Percentiles rank a stretch among this genome's conserved stretches.
phyloP scores from a whole-genome alignment of 163 green algal species.

The Scenedesmus sp. region DNA sequence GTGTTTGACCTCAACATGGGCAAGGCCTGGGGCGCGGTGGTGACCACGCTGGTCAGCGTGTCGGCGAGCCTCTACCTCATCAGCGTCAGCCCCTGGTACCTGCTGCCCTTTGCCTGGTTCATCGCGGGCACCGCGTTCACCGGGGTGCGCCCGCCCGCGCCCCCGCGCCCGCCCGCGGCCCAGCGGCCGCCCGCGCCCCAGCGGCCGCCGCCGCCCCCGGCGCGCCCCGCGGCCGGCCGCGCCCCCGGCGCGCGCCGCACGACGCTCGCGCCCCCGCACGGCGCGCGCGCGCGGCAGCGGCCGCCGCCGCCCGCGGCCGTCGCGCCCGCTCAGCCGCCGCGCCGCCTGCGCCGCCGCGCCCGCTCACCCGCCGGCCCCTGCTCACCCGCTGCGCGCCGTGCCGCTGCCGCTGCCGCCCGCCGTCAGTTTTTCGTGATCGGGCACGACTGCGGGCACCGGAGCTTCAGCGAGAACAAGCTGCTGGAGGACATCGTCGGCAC shows the following conservation, averaged over 20 bases:
- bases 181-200: no score
- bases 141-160: slow-evolving; percentile 81
- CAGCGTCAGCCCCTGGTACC: slow-evolving; percentile 84
- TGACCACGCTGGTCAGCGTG: slow-evolving; percentile 76
- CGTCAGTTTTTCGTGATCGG: slow-evolving; percentile 94
- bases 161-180: no score
- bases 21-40: slow-evolving; percentile 85
- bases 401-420: neutral
- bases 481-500: slow-evolving; percentile 98
- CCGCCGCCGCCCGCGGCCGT: no score
- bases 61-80: slow-evolving; percentile 82
- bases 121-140: slow-evolving; percentile 92
- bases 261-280: no score
- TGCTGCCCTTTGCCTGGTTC: slow-evolving; percentile 92
- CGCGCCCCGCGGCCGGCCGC: no score
- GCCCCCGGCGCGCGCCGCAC: no score
- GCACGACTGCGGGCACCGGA: slow-evolving; percentile 95
- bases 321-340: neutral
- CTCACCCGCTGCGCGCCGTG: no score
- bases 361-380: neutral
- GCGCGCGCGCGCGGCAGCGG: no score
- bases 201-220: no score
- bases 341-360: neutral
- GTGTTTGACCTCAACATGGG: slow-evolving; percentile 92
- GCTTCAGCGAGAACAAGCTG: slow-evolving; percentile 91